These are phyloP conservation scores for Pyrus communis DNA, from an alignment of 306 rosid species.

Conservation along the genomic window DNA sequence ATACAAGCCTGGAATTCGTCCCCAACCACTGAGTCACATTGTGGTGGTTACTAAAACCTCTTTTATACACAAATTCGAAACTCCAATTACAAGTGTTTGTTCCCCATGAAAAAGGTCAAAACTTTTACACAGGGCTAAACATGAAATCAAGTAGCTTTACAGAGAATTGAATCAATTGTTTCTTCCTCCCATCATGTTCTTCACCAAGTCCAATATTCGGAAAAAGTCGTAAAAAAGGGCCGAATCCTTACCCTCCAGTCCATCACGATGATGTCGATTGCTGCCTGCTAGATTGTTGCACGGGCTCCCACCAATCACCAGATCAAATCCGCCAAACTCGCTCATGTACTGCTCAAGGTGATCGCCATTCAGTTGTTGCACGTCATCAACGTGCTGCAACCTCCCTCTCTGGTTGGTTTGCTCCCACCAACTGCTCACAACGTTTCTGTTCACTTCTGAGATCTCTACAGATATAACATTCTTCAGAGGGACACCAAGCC, in stretches of 20 bases:
- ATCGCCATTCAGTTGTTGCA: constrained; percentile 42
- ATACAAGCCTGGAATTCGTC: too few species aligned
- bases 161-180: constrained; percentile 6
- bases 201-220: constrained; percentile 68
- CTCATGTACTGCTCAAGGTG: constrained; percentile 50
- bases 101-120: too few species aligned
- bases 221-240: constrained; percentile 66
- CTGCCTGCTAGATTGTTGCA: constrained; percentile 93
- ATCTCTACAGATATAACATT: constrained; percentile 80
- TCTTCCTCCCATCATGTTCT: constrained; percentile 31
- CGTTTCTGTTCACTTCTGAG: constrained; percentile 66
- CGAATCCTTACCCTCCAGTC: constrained; percentile 83
- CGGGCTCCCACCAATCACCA: constrained; percentile 88
- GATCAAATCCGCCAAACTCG: constrained; percentile 74
- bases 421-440: constrained; percentile 95
- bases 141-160: too few species aligned
- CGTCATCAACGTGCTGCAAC: constrained; percentile 53
- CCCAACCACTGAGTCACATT: too few species aligned
- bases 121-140: too few species aligned
- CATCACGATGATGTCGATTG: constrained; percentile 75
- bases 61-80: too few species aligned
- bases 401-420: constrained; percentile 86
- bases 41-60: too few species aligned
- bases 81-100: too few species aligned
- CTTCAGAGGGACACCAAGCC: constrained; percentile 68